Base-by-base conservation (phyloP, 768 basidiomycete genomes). In the Suillus paluster region DNA sequence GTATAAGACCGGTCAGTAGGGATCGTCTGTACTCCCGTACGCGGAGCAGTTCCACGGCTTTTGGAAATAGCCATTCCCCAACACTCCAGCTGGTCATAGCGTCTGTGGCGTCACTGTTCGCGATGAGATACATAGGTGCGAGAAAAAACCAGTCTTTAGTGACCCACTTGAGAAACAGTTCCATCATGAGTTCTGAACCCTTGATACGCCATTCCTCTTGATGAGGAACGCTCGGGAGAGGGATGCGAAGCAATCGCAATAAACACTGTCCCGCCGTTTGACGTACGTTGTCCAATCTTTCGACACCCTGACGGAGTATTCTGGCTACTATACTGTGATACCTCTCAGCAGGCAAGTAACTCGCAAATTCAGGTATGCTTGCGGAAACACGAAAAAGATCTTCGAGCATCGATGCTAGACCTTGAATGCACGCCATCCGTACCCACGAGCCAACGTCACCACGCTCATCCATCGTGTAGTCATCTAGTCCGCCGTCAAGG, bases 361-460 rank as follows among this genome's bases (percentile, higher is more conserved):
- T 75, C n/a, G 78, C 75, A 61, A 88, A 84, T 56, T 82, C 74
- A 1, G 79, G 69, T 34, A 85, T 67, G n/a, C 64, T 67, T 57
- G 61, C 68, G 27, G 84, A 80, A 49, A 78, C 70, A 14, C 73
- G 68, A 66, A 90, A 80, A 4, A 93, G 68, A 27, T 83, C 77
- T 67, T 81, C 78, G 48, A 84, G 77, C 61, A 87, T 75, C 9
- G 79, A 76, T 19, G 85, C 80, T 59, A 95, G 76, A 11, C 90
- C 89, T 50, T 80, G 80, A 56, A 95, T 83, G 68, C 89, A 92
- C 2, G 87, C 86, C 8, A 91, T 83, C 64, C 97, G 91, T 57
- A 95, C 84, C 95, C 95, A 97, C 2, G 97, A 98, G 45, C 97
- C 97, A 41, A 99, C 91, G 71, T 99, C 97, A 5, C 97, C 97